These are phyloP conservation scores for Sordariomycetes sp. DNA, from an alignment of 2,329 filamentous ascomycete genomes.

Conservation along the genomic window DNA sequence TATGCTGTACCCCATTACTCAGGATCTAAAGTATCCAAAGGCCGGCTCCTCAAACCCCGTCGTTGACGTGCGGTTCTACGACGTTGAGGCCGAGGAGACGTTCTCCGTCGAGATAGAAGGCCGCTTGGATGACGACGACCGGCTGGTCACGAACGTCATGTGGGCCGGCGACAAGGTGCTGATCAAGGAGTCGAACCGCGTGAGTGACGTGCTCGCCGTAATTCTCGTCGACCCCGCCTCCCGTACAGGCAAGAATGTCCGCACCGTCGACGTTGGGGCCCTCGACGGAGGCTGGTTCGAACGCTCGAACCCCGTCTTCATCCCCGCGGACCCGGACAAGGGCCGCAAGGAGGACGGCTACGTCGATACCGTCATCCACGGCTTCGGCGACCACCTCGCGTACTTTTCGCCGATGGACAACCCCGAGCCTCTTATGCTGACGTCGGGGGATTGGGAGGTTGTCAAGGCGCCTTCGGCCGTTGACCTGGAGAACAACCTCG, in stretches of 20 bases:
- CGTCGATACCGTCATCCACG: slow-evolving; percentile 76
- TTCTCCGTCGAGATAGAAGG: slow-evolving; percentile 69
- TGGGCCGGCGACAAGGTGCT: slow-evolving; percentile 82
- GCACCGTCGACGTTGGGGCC: slow-evolving; percentile 64
- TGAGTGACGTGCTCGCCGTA: slow-evolving; percentile 82
- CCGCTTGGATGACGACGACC: slow-evolving; percentile 67
- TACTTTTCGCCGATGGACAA: slow-evolving; percentile 88
- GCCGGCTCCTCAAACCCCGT: slow-evolving; percentile 86
- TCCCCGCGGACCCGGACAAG: slow-evolving; percentile 69
- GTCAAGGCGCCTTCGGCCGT: slow-evolving; percentile 72
- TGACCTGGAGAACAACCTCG: slow-evolving; percentile 71
- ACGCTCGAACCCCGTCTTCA: slow-evolving; percentile 71
- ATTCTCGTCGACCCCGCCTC: slow-evolving; percentile 68
- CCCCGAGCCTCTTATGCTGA: slow-evolving; percentile 70
- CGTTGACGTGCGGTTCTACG: slow-evolving; percentile 81
- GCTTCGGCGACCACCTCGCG: slow-evolving; percentile 80
- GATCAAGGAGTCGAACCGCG: slow-evolving; percentile 84
- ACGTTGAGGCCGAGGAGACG: slow-evolving; percentile 60
- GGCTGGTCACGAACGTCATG: slow-evolving; percentile 83
- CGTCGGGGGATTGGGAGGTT: slow-evolving; percentile 85
- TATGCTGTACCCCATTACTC: slow-evolving; percentile 81
- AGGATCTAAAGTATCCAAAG: slow-evolving; percentile 94
- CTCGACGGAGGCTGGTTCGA: slow-evolving; percentile 98
- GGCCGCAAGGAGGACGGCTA: slow-evolving; percentile 78
- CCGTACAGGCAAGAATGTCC: slow-evolving; percentile 64